phyloP scores from a whole-genome alignment of 2,329 filamentous ascomycete species.

The Xylariomycetidae sp. region DNA sequence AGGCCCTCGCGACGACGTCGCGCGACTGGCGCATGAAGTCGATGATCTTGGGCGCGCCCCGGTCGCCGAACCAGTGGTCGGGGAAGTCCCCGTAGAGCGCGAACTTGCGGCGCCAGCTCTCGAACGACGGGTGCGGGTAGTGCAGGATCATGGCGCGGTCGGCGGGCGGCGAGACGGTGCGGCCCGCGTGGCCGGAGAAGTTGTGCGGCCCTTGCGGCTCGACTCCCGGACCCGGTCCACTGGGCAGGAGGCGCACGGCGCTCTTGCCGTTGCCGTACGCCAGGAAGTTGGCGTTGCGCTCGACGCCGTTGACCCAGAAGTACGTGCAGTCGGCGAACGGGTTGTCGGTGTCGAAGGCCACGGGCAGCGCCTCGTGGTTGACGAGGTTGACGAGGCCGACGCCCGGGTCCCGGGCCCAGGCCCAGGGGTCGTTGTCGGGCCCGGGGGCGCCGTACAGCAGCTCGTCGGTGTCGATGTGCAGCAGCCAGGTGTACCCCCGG shows the following conservation, averaged over 20 bases:
- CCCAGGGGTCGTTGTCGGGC: background rate
- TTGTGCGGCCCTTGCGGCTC: background rate
- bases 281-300: background rate
- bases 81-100: background rate
- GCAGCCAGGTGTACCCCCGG: background rate
- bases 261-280: conserved; percentile 2
- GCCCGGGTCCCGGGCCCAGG: background rate
- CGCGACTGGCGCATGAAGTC: conserved; percentile 1
- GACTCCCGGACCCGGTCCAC: too few species aligned
- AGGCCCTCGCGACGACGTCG: background rate
- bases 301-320: conserved; percentile 1
- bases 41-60: background rate
- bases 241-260: background rate
- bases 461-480: conserved; percentile 1
- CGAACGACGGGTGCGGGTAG: conserved; percentile 1
- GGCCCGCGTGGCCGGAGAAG: background rate
- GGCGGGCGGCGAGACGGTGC: background rate
- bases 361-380: too few species aligned
- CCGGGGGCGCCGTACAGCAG: background rate
- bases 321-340: background rate
- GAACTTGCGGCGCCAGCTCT: background rate
- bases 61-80: conserved; percentile 1
- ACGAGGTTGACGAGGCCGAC: too few species aligned
- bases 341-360: too few species aligned
- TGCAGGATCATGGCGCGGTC: background rate